A percentile compares a stretch with the other conserved stretches of the same genome.
These are phyloP conservation scores for Aureobasidium sp. DNA, from an alignment of 2,329 filamentous ascomycete species.

Conservation along the genomic window DNA sequence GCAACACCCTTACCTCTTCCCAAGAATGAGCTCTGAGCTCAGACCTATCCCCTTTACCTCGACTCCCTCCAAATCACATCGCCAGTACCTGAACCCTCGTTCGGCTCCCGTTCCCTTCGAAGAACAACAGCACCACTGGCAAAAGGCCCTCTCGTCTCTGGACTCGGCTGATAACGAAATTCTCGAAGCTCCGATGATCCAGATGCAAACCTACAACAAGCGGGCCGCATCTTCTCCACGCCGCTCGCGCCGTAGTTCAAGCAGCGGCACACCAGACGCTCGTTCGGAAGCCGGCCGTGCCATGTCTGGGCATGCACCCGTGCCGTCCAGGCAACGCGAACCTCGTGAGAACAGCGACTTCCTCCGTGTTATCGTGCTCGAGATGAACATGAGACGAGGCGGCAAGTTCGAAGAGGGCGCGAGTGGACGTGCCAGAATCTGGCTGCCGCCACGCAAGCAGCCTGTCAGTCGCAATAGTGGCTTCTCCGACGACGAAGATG, in stretches of 20 bases:
- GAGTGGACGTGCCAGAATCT: constrained; percentile 48
- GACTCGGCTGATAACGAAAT: constrained; percentile 22
- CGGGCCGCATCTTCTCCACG: constrained; percentile 20
- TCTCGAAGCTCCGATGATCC: constrained; percentile 46
- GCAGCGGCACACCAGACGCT: constrained; percentile 27
- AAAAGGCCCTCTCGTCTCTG: constrained; percentile 25
- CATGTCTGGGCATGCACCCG: constrained; percentile 21
- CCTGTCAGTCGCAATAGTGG: not conserved
- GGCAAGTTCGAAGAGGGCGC: constrained; percentile 51
- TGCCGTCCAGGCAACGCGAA: constrained; percentile 47
- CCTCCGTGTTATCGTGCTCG: constrained; percentile 53
- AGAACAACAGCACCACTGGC: constrained; percentile 29
- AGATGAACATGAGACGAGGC: constrained; percentile 58
- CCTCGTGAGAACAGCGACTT: constrained; percentile 56
- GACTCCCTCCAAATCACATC: constrained; percentile 46
- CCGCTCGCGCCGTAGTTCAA: not conserved
- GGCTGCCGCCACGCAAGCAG: constrained; percentile 48
- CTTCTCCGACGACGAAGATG: constrained; percentile 7
- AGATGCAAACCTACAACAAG: constrained; percentile 54
- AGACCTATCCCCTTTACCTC: constrained; percentile 46
- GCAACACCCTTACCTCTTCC: constrained; percentile 48
- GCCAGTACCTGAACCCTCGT: constrained; percentile 53
- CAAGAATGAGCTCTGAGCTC: constrained; percentile 51
- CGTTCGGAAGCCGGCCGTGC: constrained; percentile 35
- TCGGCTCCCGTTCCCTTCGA: constrained; percentile 30